Evolutionary conservation across 1,284 basidiomycete genomes (phyloP), one percentile per base, ranked within the genome.

Genomic region (Rhodotorula sp.): DNA sequence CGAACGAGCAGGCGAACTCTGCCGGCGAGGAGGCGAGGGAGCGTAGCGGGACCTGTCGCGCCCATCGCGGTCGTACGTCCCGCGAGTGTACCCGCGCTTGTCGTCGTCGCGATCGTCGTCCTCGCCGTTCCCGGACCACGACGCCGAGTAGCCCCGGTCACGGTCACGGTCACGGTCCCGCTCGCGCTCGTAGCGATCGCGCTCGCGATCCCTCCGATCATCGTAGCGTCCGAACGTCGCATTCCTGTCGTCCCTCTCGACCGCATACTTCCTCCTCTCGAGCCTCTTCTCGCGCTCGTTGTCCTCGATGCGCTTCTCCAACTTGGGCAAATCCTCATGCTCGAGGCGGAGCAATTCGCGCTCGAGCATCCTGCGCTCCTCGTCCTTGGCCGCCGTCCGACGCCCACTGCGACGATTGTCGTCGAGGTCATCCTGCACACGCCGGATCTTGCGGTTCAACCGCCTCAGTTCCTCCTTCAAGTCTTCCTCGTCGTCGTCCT

Each of bases 341-440:
- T 92, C 87, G 59, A 99, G 83, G 65, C 85, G 85, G 74, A 97
- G 81, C 51, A 98, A 83, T 76, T 98, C 92, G 51, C 96, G 85
- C 81, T 99, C 96, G 30, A 96, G 85, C 77, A 88, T 87, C 46
- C 96, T 84, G 62, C 89, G 85, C 78, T 96, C 92, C 72, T 93
- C 89, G 69, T 95, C 92, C 80, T 92, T 92, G 15, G 86, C 85
- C 9, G 84, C 80, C 15, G 88, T 87, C 66, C 88, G 85, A 2
- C 93, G 87, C 0, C 92, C 91, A 26, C 89, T 87, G n/a, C 80
- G 77, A 26, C 89, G 87, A 65, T 89, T 87, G 77, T 95, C 93
- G 58, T 97, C 94, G 56, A 99, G 84, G 80, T 99, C 95, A 72
- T 97, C 93, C 79, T 93, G 89, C 15, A 99, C 86, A 28, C 94